Evolutionary conservation across 2,329 filamentous ascomycete genomes (phyloP), one percentile per base, ranked within the genome.

Genomic region (Aspergillus novoparasiticus): DNA sequence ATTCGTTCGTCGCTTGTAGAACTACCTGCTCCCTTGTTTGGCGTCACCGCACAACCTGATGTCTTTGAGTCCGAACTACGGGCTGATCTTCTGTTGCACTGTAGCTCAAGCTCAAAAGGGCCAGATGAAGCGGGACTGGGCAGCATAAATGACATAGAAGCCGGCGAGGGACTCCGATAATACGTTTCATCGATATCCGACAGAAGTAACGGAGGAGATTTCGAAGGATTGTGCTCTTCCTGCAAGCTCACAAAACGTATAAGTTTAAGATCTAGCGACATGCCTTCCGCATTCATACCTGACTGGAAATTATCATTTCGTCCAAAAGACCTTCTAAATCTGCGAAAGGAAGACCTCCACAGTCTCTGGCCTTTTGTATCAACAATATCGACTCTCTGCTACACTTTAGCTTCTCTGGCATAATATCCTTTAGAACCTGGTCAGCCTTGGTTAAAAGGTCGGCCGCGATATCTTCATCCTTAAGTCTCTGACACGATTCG

Each of bases 301-400:
- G 65, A 70, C 11, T 36, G 55, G 11, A 67, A 6, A 41, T 41
- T 36, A 9, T 46, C 28, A 56, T 56, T 16, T 68, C 68, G 4
- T 58, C 60, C 46, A 71, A 65, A 8, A 74, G 48, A 23, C 48
- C 64, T 21, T 73, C 71, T 23, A 69, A 53, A 58, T 75, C 71
- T 8, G 68, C 60, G 16, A 58, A 39, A n/a, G 65, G 61, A 41
- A 63, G 71, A 14, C 64, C 57, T 51, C 73, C 72, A 41, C 55
- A 26, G 30, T 66, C 69, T 30, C 76, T 65, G 3, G 77, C 69
- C 3, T 74, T 67, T 43, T 80, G 72, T 28, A 77, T 60, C 30
- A 73, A 54, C 14, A 58, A 11, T 6, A 74, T 58, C 2, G 69
- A 62, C 8, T 70, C 64, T 23, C 58, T 70, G 4, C 68, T 64